Evolutionary conservation across 768 basidiomycete species (phyloP).

Genomic region (Phanerodontia chrysosporium): DNA sequence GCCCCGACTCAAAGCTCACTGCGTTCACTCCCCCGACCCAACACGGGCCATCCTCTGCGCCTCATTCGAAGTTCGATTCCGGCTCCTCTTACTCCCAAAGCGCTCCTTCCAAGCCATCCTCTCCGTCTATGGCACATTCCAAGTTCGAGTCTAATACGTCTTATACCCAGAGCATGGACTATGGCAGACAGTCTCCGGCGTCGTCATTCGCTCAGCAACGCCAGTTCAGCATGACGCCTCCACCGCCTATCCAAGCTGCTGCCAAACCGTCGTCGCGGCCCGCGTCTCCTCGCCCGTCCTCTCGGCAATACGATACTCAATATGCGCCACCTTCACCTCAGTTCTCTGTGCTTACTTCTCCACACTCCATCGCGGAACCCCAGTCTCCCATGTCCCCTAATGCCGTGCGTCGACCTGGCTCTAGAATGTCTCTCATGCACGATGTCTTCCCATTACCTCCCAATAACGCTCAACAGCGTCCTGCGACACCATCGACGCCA

Average conservation of each 20-base stretch:
- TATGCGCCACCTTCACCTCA: not conserved
- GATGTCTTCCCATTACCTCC: not conserved
- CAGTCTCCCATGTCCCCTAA: conserved; percentile 1
- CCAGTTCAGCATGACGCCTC: not conserved
- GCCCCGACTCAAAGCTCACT: conserved; percentile 38
- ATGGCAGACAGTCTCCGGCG: conserved; percentile 1
- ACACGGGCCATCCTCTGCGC: not conserved
- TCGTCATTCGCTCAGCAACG: not conserved
- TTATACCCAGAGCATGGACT: not conserved
- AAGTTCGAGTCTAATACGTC: not conserved
- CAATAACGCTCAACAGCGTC: not conserved
- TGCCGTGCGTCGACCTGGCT: not conserved
- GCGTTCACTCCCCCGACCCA: conserved; percentile 11
- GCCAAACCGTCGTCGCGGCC: not conserved
- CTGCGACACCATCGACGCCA: not conserved
- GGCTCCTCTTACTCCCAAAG: not conserved
- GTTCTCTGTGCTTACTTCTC: conserved; percentile 31
- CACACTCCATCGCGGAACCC: conserved; percentile 30
- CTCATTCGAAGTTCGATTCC: not conserved
- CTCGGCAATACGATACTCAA: not conserved
- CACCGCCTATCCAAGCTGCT: not conserved
- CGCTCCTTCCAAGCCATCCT: not conserved
- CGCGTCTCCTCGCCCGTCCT: conserved; percentile 1
- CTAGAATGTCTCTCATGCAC: conserved; percentile 5
- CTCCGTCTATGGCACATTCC: not conserved